Evolutionary conservation across 1,284 basidiomycete genomes (phyloP).

Genomic region (Ceratobasidium sp.): DNA sequence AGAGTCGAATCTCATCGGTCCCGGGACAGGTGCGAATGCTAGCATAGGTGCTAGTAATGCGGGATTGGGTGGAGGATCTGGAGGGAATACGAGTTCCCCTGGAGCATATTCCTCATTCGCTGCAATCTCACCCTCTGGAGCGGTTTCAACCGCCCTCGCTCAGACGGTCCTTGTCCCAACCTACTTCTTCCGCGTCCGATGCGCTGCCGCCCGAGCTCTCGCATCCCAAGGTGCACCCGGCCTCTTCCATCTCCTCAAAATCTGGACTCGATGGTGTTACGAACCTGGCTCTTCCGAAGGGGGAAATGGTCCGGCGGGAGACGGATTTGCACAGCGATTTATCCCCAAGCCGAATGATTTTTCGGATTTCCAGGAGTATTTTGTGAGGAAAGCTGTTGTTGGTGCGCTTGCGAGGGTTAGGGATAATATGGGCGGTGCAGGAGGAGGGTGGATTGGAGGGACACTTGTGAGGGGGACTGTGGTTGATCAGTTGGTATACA

Average conservation of each 20-base stretch:
- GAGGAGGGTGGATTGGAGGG: conserved; percentile 79
- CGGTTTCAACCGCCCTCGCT: conserved; percentile 62
- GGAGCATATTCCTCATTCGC: conserved; percentile 30
- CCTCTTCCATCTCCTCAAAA: conserved; percentile 94
- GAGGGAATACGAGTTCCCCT: conserved; percentile 13
- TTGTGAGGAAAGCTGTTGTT: conserved; percentile 90
- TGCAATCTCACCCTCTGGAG: conserved; percentile 32
- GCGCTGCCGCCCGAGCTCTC: conserved; percentile 90
- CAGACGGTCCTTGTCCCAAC: conserved; percentile 95
- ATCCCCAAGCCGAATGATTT: conserved; percentile 96
- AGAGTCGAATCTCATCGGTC: not conserved
- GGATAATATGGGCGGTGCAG: conserved; percentile 61
- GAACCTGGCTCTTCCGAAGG: conserved; percentile 65
- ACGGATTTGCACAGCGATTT: conserved; percentile 84
- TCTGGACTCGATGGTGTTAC: conserved; percentile 94
- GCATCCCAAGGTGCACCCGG: conserved; percentile 78
- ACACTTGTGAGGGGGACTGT: conserved; percentile 90
- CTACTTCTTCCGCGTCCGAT: conserved; percentile 97
- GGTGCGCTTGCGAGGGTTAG: conserved; percentile 86
- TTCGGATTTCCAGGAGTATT: conserved; percentile 90
- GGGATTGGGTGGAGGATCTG: conserved; percentile 2
- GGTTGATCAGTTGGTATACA: conserved; percentile 89
- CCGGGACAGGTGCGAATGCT: not conserved
- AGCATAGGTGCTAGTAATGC: not conserved
- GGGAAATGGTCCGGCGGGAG: conserved; percentile 64